Conservation (phyloP, 345 rosid genomes). For the Hypericum perforatum region DNA sequence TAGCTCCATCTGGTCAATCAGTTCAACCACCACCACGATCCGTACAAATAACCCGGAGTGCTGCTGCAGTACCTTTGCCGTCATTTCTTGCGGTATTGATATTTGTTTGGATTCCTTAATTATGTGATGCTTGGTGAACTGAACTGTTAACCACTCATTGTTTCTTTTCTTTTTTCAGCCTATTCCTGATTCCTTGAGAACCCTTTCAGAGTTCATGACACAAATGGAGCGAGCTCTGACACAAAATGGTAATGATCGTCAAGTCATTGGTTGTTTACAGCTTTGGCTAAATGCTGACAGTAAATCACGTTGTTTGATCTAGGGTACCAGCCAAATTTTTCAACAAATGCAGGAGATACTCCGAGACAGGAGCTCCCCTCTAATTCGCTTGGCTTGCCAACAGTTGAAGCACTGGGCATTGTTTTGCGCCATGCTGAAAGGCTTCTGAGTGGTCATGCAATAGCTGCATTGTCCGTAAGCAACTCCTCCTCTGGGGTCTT, state of each 20-base stretch:
- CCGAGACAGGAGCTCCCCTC: conserved; percentile 44
- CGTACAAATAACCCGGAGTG: conserved; percentile 46
- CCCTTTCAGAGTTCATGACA: conserved; percentile 60
- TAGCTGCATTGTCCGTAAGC: conserved; percentile 60
- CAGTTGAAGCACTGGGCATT: conserved; percentile 53
- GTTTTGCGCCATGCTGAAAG: conserved; percentile 53
- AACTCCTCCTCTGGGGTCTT: background rate
- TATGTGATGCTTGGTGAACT: background rate
- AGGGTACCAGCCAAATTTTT: conserved; percentile 49
- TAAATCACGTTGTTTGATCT: conserved; percentile 22
- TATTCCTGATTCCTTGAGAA: conserved; percentile 70
- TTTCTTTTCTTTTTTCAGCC: conserved; percentile 43
- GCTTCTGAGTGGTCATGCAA: conserved; percentile 48
- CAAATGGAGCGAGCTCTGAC: conserved; percentile 62
- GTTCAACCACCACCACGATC: conserved; percentile 48
- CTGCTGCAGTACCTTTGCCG: conserved; percentile 55
- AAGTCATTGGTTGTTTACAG: conserved; percentile 5
- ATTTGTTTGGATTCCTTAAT: conserved; percentile 2
- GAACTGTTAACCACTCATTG: background rate
- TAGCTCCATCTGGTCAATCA: conserved; percentile 37
- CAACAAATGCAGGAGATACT: conserved; percentile 22
- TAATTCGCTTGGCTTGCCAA: conserved; percentile 40
- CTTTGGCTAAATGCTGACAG: conserved; percentile 6
- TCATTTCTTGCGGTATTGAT: conserved; percentile 45
- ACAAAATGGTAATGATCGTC: conserved; percentile 44